phyloP scores from a whole-genome alignment of 768 basidiomycete genomes.

The Hypholoma sublateritium region DNA sequence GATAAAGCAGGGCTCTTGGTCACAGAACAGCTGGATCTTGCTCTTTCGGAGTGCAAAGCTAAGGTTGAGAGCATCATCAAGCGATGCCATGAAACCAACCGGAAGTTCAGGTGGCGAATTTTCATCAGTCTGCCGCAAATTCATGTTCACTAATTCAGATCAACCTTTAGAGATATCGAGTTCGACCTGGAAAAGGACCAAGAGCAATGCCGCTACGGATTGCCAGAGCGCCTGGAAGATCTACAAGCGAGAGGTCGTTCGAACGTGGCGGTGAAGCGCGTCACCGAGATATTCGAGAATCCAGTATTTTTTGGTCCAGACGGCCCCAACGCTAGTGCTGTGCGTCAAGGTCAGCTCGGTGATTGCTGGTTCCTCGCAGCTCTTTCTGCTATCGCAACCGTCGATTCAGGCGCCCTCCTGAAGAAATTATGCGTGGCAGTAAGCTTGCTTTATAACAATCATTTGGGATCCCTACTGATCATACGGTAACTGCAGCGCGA shows the following conservation, averaged over 20 bases:
- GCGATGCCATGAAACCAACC: constrained; percentile 45
- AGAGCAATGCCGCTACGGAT: background rate
- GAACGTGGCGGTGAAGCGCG: background rate
- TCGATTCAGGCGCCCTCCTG: constrained; percentile 18
- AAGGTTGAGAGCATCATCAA: constrained; percentile 46
- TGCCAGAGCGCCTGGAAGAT: background rate
- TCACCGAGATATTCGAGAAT: constrained; percentile 1
- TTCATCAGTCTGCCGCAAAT: background rate
- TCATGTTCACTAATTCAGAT: background rate
- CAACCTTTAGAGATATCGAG: background rate
- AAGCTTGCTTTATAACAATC: too few species aligned
- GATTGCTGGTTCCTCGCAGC: constrained; percentile 58
- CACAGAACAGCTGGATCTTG: constrained; percentile 48
- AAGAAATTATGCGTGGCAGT: constrained; percentile 49
- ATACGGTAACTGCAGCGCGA: constrained; percentile 29
- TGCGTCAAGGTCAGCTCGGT: constrained; percentile 43
- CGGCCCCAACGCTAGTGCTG: background rate
- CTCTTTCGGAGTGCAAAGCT: constrained; percentile 43
- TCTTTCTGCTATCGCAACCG: constrained; percentile 45
- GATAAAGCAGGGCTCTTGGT: constrained; percentile 44
- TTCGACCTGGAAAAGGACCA: constrained; percentile 4
- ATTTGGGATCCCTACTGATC: too few species aligned
- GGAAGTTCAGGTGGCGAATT: constrained; percentile 43
- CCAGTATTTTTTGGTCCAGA: constrained; percentile 1
- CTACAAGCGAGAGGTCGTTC: background rate